Evolutionary conservation across 2,329 filamentous ascomycete genomes (phyloP).

Genomic region (Zymoseptoria passerinii): DNA sequence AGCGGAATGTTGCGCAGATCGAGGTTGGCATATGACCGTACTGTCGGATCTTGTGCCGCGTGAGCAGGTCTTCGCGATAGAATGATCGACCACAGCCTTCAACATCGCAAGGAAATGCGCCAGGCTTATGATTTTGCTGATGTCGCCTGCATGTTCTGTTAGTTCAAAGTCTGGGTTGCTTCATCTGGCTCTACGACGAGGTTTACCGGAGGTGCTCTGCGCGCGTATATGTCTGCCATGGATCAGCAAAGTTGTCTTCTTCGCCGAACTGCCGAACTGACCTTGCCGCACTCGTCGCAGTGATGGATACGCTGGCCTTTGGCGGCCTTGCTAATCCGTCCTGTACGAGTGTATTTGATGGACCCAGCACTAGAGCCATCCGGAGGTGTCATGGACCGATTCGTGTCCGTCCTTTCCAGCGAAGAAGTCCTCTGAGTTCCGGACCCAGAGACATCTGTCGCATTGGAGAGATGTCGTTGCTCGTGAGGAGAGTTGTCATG

Average conservation of each 20-base stretch:
- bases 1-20: not conserved
- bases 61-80: conserved; percentile 37
- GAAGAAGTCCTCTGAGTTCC: not conserved
- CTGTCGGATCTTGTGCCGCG: conserved; percentile 40
- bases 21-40: conserved; percentile 22
- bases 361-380: conserved; percentile 12
- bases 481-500: not conserved
- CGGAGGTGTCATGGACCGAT: conserved; percentile 15
- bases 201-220: conserved; percentile 40
- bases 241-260: not conserved
- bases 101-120: conserved; percentile 34
- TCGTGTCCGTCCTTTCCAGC: not conserved
- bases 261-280: conserved; percentile 19
- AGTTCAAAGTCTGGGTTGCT: not conserved
- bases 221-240: conserved; percentile 37
- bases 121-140: conserved; percentile 39
- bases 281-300: conserved; percentile 40
- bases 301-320: conserved; percentile 40
- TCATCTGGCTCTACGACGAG: not conserved
- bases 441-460: not conserved
- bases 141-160: conserved; percentile 32
- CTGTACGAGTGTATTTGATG: conserved; percentile 38
- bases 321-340: conserved; percentile 41
- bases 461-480: not conserved
- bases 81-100: conserved; percentile 37